These are phyloP conservation scores for Murraya paniculata DNA, from an alignment of 345 rosid species.

Conservation along the genomic window DNA sequence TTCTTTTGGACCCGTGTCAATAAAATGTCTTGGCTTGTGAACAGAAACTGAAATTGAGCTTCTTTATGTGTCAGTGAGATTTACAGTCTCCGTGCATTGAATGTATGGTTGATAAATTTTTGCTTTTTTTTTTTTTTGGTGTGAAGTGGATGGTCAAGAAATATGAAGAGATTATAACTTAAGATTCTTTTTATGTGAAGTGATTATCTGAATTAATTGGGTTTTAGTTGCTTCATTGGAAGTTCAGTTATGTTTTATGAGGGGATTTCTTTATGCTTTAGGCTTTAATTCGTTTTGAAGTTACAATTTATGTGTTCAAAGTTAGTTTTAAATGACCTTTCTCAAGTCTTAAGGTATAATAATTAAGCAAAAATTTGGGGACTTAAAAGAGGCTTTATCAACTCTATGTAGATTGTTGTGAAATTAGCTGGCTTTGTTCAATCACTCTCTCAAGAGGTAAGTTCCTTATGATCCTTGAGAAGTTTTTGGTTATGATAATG, in stretches of 20 bases:
- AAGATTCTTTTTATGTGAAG: too few species aligned
- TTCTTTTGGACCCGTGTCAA: conserved; percentile 30
- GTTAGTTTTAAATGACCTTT: conserved; percentile 13
- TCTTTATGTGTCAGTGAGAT: conserved; percentile 17
- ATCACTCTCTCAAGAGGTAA: conserved; percentile 5
- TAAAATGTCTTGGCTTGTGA: conserved; percentile 28
- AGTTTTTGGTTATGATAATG: too few species aligned
- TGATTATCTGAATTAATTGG: background rate
- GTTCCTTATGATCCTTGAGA: background rate
- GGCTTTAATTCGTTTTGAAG: conserved; percentile 29
- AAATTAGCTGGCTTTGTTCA: background rate
- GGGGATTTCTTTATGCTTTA: conserved; percentile 12
- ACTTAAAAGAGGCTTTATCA: background rate
- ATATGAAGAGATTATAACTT: background rate
- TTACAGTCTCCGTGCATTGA: background rate
- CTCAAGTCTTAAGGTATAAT: conserved; percentile 6
- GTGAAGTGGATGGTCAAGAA: background rate
- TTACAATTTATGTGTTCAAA: conserved; percentile 15
- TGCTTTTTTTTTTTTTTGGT: conserved; percentile 7
- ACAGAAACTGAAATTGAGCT: background rate
- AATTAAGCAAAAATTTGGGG: conserved; percentile 18
- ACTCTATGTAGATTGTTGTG: too few species aligned
- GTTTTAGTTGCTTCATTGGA: conserved; percentile 17
- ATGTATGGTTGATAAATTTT: conserved; percentile 18
- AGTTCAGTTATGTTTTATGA: conserved; percentile 6